Evolutionary conservation across 208 protist genomes (phyloP), one percentile per base, ranked within the genome.

Genomic region (Trypanosoma avium): DNA sequence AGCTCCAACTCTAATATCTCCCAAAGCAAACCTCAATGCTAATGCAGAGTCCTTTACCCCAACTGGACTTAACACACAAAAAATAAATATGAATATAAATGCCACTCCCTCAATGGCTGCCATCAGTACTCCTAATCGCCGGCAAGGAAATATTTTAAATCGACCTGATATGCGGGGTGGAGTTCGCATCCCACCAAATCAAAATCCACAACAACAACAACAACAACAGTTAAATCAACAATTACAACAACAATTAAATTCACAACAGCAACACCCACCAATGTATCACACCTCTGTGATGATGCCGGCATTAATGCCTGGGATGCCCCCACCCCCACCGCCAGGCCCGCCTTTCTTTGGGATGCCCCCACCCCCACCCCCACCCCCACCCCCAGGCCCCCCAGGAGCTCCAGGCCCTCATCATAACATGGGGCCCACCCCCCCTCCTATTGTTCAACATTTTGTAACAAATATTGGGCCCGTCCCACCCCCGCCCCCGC

Each of bases 41-140:
- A 84, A 89, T 30, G 79, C 85, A 0, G 81, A 86, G 61, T 76
- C 80, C 7, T 88, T 89, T 42, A 85, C 76, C 1, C 82, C 77
- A 12, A 33, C 0, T 33, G 10, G 3, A 6, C 13, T 19, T 22
- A 35, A 17, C 21, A 33, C 4, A 36, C n/a, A 7, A 27, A 48
- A 17, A 15, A n/a, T n/a, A n/a, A n/a, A n/a, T n/a, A n/a, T n/a
- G n/a, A n/a, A n/a, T n/a, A n/a, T n/a, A n/a, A n/a, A n/a, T 30
- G 22, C 40, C 26, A 53, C 15, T 13, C 15, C 40, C 55, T 3
- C 36, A 24, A 49, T 22, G 35, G 21, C 53, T 6, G 53, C n/a
- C n/a, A n/a, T n/a, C n/a, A n/a, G n/a, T n/a, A n/a, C 43, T 17
- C 19, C 43, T 17, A 49, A 27, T 6, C 43, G 43, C 4, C 4